These are phyloP conservation scores for Exophiala aquamarina DNA, from an alignment of 2,329 filamentous ascomycete genomes.

Conservation along the genomic window DNA sequence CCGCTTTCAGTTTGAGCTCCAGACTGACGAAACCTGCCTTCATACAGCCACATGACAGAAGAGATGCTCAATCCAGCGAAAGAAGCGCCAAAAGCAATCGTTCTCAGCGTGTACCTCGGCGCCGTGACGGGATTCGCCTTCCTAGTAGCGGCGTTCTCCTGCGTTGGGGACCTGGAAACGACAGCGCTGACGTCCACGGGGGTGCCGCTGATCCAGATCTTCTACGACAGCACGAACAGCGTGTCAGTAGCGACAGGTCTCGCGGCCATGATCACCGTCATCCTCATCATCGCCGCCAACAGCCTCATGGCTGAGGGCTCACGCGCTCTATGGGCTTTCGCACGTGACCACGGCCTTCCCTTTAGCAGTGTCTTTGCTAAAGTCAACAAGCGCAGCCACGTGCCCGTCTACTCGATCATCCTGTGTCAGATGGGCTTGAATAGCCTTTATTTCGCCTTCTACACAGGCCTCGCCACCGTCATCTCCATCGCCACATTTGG, in stretches of 20 bases:
- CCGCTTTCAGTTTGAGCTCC: too few relatives aligned
- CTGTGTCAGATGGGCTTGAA: slow-evolving; percentile 58
- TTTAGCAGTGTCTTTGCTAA: slow-evolving; percentile 41
- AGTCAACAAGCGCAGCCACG: slow-evolving; percentile 42
- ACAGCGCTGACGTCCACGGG: slow-evolving; percentile 49
- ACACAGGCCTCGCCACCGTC: slow-evolving; percentile 57
- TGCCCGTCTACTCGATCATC: slow-evolving; percentile 47
- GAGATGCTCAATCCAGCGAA: slow-evolving; percentile 51
- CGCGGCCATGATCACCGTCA: slow-evolving; percentile 49
- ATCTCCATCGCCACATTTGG: slow-evolving; percentile 59
- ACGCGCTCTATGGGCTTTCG: slow-evolving; percentile 37
- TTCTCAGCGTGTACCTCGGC: slow-evolving; percentile 46
- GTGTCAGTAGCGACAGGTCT: slow-evolving; percentile 47
- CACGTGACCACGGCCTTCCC: slow-evolving; percentile 51
- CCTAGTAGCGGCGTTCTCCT: slow-evolving; percentile 51
- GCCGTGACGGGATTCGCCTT: slow-evolving; percentile 50
- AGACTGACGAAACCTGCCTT: too few relatives aligned
- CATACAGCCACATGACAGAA: slow-evolving; percentile 58
- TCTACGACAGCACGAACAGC: slow-evolving; percentile 50
- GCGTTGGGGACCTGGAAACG: slow-evolving; percentile 50
- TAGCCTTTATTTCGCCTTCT: slow-evolving; percentile 56
- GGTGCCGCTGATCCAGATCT: slow-evolving; percentile 55
- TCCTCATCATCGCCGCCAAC: slow-evolving; percentile 45
- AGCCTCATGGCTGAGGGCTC: slow-evolving; percentile 24
- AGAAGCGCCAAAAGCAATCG: slow-evolving; percentile 51